These are phyloP conservation scores for Trichophaea hybrida DNA, from an alignment of 2,329 filamentous ascomycete species.

Conservation along the genomic window DNA sequence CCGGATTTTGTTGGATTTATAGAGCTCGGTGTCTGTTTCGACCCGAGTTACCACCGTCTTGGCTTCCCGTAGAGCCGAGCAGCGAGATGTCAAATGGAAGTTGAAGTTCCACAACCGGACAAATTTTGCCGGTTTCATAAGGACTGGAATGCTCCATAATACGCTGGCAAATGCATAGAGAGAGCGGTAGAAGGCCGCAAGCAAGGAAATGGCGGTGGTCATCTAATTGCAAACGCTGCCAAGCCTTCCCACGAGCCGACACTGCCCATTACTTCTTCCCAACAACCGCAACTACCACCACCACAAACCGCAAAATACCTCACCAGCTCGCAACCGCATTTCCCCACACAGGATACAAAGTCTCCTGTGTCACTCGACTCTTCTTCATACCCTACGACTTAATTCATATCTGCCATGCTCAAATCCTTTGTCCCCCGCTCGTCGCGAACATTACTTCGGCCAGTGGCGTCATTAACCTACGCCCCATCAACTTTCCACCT, in stretches of 20 bases:
- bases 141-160: too few species aligned
- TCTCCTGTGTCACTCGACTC: not conserved
- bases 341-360: not conserved
- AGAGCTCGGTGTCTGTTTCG: too few species aligned
- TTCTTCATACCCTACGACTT: not conserved
- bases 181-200: too few species aligned
- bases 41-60: too few species aligned
- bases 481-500: slow-evolving; percentile 19
- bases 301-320: slow-evolving; percentile 1
- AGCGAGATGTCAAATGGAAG: too few species aligned
- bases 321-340: not conserved
- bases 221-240: not conserved
- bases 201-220: too few species aligned
- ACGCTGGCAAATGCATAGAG: too few species aligned
- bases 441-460: slow-evolving; percentile 20
- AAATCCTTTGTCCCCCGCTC: slow-evolving; percentile 21
- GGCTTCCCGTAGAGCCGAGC: too few species aligned
- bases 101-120: too few species aligned
- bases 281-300: not conserved
- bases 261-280: not conserved
- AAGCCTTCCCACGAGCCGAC: not conserved
- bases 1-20: too few species aligned
- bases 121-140: too few species aligned
- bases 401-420: slow-evolving; percentile 11
- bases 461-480: slow-evolving; percentile 10